phyloP scores from a whole-genome alignment of 805 yeast species.

The Saccharomycopsis oosterbeekiorum region DNA sequence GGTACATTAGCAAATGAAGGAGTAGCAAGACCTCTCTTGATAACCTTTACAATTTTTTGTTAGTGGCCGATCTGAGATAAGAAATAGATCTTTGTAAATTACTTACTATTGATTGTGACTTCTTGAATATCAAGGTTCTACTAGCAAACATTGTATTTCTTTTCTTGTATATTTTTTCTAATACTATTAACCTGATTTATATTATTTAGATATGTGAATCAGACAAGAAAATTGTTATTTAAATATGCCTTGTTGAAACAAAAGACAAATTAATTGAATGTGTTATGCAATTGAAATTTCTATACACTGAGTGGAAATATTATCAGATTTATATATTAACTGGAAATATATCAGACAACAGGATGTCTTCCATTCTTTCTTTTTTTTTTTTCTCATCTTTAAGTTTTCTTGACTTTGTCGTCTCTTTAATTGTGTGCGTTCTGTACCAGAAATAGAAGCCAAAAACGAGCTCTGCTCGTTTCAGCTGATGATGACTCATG shows the following conservation, averaged over 20 bases:
- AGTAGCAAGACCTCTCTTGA: neutral
- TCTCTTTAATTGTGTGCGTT: too few relatives aligned
- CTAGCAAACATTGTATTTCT: neutral
- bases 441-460: neutral
- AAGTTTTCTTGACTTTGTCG: too few relatives aligned
- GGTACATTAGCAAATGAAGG: constrained; percentile 33
- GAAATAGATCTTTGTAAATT: neutral
- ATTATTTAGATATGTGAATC: too few relatives aligned
- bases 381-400: too few relatives aligned
- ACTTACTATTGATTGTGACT: neutral
- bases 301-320: too few relatives aligned
- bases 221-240: too few relatives aligned
- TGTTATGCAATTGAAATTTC: too few relatives aligned
- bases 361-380: neutral
- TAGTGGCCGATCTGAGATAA: neutral
- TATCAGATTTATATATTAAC: too few relatives aligned
- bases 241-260: too few relatives aligned
- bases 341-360: too few relatives aligned
- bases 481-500: neutral
- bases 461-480: neutral
- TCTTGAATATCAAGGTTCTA: neutral
- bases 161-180: neutral
- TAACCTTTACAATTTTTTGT: neutral
- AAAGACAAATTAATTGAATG: too few relatives aligned
- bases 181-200: neutral